Percentiles rank a stretch among this genome's conserved stretches.
These are phyloP conservation scores for Tetratostichococcus sp. DNA, from an alignment of 139 green algal species.

Conservation along the genomic window DNA sequence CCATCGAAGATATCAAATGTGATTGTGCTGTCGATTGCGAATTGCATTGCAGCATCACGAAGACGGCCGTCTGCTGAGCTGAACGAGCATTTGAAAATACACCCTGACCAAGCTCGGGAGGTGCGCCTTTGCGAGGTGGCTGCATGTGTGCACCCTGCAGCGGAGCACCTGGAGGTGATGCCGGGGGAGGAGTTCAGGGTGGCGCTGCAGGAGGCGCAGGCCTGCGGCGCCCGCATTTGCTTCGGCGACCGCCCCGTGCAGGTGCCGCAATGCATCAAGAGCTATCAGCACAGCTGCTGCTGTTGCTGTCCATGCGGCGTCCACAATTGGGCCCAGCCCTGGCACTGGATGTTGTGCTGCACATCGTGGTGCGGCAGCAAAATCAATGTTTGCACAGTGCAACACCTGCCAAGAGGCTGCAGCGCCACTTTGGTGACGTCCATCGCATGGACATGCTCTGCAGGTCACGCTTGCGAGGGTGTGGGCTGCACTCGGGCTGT, in stretches of 20 bases:
- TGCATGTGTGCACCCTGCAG: background rate
- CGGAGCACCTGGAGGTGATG: constrained; percentile 11
- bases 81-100: too few species aligned
- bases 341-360: too few species aligned
- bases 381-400: too few species aligned
- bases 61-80: too few species aligned
- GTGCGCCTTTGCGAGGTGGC: background rate
- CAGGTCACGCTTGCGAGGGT: constrained; percentile 37
- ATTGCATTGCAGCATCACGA: too few species aligned
- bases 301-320: too few species aligned
- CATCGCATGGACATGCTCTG: background rate
- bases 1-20: too few species aligned
- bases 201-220: constrained; percentile 40
- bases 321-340: too few species aligned
- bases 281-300: too few species aligned
- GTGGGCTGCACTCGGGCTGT: constrained; percentile 39
- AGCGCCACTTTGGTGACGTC: background rate
- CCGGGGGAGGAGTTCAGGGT: constrained; percentile 64
- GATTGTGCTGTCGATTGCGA: too few species aligned
- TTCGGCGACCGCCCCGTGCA: constrained; percentile 46
- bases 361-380: too few species aligned
- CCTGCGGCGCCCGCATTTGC: constrained; percentile 23
- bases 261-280: constrained; percentile 3
- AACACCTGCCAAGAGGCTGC: background rate
- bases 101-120: too few species aligned